Percentiles rank a stretch among this genome's conserved stretches.
These are phyloP conservation scores for Pythium coloratum DNA, from an alignment of 352 stramenopile species.

Conservation along the genomic window DNA sequence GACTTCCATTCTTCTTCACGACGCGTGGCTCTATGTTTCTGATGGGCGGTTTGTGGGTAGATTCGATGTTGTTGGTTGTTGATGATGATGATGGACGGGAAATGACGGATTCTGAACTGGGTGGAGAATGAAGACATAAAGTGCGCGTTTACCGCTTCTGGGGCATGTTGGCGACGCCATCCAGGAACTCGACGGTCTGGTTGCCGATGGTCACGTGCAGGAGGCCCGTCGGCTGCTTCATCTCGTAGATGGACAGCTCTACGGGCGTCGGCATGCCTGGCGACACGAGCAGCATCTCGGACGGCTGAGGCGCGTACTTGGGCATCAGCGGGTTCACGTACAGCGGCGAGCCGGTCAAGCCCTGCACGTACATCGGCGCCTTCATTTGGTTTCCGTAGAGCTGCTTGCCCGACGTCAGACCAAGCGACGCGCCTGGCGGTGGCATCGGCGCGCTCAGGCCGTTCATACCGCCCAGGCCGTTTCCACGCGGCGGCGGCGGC, in stretches of 20 bases:
- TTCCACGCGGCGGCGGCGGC: conserved; percentile 26
- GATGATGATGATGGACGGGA: conserved; percentile 23
- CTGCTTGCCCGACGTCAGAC: conserved; percentile 27
- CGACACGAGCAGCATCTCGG: conserved; percentile 64
- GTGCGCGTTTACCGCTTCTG: conserved; percentile 59
- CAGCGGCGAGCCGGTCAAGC: conserved; percentile 31
- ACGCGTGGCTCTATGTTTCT: conserved; percentile 8
- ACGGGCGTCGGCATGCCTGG: conserved; percentile 69
- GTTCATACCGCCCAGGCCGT: conserved; percentile 17
- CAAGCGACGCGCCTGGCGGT: conserved; percentile 42
- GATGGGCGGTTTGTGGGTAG: neutral
- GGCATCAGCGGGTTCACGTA: conserved; percentile 67
- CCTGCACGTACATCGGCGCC: conserved; percentile 22
- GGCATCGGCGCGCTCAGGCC: conserved; percentile 27
- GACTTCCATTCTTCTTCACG: neutral
- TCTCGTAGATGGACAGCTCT: conserved; percentile 84
- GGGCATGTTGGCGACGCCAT: conserved; percentile 82
- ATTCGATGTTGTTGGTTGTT: conserved; percentile 11
- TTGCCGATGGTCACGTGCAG: conserved; percentile 80
- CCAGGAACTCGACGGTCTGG: conserved; percentile 82
- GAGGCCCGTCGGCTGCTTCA: conserved; percentile 79
- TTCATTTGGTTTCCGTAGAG: conserved; percentile 24
- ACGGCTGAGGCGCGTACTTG: conserved; percentile 59
- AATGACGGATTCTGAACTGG: conserved; percentile 34
- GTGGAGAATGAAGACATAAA: conserved; percentile 9